Evolutionary conservation across 2,329 filamentous ascomycete species (phyloP), one percentile per base, ranked within the genome.

Genomic region (Exserohilum rostratum): DNA sequence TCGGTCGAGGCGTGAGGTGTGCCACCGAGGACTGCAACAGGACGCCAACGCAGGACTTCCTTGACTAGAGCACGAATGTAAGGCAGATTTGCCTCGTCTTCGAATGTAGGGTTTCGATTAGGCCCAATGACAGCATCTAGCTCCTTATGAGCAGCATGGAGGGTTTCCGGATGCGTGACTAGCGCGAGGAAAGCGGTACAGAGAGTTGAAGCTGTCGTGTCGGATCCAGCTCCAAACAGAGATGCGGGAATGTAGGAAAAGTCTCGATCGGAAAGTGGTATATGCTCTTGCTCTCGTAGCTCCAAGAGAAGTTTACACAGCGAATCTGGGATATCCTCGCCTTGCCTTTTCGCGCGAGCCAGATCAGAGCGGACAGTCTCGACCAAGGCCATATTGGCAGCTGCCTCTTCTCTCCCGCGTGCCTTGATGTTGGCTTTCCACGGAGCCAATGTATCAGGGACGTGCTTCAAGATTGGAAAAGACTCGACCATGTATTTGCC

Each of bases 141-240:
- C 49, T 78, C 77, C 12, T 72, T 69, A 29, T 82, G 78, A 0
- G 79, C 80, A 29, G 76, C 75, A 3, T 55, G 49, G 10, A 82
- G 73, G 0, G 75, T 73, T 6, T 79, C 73, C 0, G 80, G 80
- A 56, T 80, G 79, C 55, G 80, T 56, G 69, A 79, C 53, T 71
- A 85, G 54, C 50, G 84, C 65, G 59, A 83, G 53, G 60, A 85
- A 79, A 69, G 77, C 81, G 13, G 75, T 77, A 54, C 78, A 79
- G 17, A 83, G 70, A 0, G 78, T 80, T 12, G 76, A 78, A 0
- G 79, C 77, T 0, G 80, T 82, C 0, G 82, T 83, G 56, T 83
- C 82, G 4, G 75, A 81, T 25, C 81, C 78, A 10, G 80, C 81
- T 25, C 80, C 80, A 53, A 80, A 79, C 6, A 81, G 67, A 0